Evolutionary conservation across 768 basidiomycete species (phyloP), one percentile per base, ranked within the genome.

Genomic region (Lentinula raphanica): DNA sequence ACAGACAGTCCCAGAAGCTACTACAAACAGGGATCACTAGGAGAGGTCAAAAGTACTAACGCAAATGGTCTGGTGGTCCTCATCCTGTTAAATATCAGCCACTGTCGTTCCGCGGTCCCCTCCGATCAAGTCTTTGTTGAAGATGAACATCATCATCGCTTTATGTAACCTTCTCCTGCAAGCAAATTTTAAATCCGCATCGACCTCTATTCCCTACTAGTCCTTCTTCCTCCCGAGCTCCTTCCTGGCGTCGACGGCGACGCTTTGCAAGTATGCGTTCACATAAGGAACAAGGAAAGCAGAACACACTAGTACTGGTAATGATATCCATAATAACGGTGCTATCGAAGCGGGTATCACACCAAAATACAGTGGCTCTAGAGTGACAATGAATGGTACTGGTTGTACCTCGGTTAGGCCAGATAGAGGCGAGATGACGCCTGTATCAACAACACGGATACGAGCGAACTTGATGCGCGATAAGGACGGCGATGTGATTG

Each of bases 361-460:
- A 15, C 83, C 84, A n/a, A 83, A 64, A 56, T 80, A 75, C 1
- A 84, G 68, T 27, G 84, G 88, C 63, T 90, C 88, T 44, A 89
- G 65, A 19, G 74, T 68, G 15, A 88, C 62, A 56, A 76, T 67
- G 61, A 88, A 75, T 3, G 85, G 75, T 5, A 88, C 76, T 0
- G 66, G 72, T 15, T 63, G 44, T 29, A 64, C 60, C 56, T 63
- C 29, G 32, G 60, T 61, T 53, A 62, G 42, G 32, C 62, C 51
- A 44, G 60, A 32, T 50, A 60, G 46, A 23, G 82, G 83, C 1
- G 76, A 75, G 59, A 73, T 74, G 28, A 88, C 74, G 31, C 85
- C 84, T 3, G 76, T 74, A 67, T 82, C 71, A 1, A 82, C 73
- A 31, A 78, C 68, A 27, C 81, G 81, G 38, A 89, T 74, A 13